phyloP scores from a whole-genome alignment of 1,139 yeast genomes.

The Yamadazyma sp. region DNA sequence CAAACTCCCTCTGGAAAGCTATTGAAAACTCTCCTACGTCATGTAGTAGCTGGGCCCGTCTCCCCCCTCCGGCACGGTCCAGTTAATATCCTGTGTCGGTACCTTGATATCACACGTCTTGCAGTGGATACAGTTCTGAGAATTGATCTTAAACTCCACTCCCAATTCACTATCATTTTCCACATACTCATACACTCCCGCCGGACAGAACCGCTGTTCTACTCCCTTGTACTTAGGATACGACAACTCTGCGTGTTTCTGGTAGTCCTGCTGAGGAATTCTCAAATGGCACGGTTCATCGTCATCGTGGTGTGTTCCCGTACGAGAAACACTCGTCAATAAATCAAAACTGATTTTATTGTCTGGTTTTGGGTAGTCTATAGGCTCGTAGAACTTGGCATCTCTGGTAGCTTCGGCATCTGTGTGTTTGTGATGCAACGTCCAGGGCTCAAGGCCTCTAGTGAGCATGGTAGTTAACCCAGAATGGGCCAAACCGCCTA shows the following conservation, averaged over 20 bases:
- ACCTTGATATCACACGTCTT: slow-evolving; percentile 97
- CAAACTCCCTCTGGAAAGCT: neutral
- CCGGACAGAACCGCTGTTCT: slow-evolving; percentile 93
- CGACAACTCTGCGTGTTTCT: slow-evolving; percentile 63
- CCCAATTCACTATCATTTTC: slow-evolving; percentile 66
- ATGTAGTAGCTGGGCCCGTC: slow-evolving; percentile 94
- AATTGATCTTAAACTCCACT: slow-evolving; percentile 85
- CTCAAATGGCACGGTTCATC: slow-evolving; percentile 88
- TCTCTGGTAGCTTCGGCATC: slow-evolving; percentile 71
- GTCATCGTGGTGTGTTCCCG: slow-evolving; percentile 95
- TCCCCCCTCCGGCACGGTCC: slow-evolving; percentile 98
- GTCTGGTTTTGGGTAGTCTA: slow-evolving; percentile 93
- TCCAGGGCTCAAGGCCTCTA: slow-evolving; percentile 84
- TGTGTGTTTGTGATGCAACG: slow-evolving; percentile 66
- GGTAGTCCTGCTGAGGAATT: slow-evolving; percentile 70
- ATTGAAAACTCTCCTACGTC: slow-evolving; percentile 38
- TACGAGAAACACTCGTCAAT: slow-evolving; percentile 87
- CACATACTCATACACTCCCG: slow-evolving; percentile 94
- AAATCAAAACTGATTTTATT: slow-evolving; percentile 86
- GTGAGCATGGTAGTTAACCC: slow-evolving; percentile 82
- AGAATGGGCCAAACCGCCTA: slow-evolving; percentile 80
- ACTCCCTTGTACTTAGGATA: slow-evolving; percentile 82
- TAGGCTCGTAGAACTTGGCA: slow-evolving; percentile 66
- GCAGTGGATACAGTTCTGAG: slow-evolving; percentile 97
- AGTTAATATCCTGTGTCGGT: slow-evolving; percentile 88